phyloP scores from a whole-genome alignment of 345 rosid species.

The Brassica nigra region DNA sequence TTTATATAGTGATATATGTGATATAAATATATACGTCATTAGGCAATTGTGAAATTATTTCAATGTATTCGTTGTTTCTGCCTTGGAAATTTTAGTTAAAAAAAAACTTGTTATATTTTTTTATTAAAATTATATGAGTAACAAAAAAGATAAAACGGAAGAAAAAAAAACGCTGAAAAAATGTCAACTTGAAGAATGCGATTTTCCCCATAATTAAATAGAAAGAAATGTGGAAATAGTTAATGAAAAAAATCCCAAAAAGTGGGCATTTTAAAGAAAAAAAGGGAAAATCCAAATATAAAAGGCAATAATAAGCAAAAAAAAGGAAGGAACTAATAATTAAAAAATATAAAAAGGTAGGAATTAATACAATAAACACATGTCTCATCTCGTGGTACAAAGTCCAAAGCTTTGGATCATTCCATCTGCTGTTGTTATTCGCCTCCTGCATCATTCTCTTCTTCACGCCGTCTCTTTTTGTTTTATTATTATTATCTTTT shows the following conservation, averaged over 20 bases:
- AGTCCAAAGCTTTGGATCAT: constrained; percentile 27
- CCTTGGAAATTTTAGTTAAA: too few species aligned
- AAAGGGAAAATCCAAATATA: background rate
- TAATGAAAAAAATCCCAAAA: background rate
- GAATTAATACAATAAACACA: background rate
- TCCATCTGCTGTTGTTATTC: constrained; percentile 34
- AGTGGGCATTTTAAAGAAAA: background rate
- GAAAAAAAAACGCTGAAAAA: too few species aligned
- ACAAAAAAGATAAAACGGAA: too few species aligned
- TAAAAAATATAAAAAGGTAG: background rate
- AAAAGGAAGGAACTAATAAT: background rate
- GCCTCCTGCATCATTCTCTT: background rate
- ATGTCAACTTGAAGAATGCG: too few species aligned
- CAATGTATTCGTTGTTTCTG: too few species aligned
- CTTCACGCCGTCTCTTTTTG: constrained; percentile 4
- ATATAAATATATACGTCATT: too few species aligned
- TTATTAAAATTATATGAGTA: too few species aligned
- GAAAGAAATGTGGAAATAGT: background rate
- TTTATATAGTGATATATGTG: too few species aligned
- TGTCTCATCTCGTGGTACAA: constrained; percentile 28
- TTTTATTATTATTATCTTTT: background rate
- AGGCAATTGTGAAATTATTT: too few species aligned
- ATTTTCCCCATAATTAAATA: background rate
- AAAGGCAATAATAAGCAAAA: background rate
- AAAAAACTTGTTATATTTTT: too few species aligned